Conservation (phyloP, 306 rosid species). For the Vigna trinervia region DNA sequence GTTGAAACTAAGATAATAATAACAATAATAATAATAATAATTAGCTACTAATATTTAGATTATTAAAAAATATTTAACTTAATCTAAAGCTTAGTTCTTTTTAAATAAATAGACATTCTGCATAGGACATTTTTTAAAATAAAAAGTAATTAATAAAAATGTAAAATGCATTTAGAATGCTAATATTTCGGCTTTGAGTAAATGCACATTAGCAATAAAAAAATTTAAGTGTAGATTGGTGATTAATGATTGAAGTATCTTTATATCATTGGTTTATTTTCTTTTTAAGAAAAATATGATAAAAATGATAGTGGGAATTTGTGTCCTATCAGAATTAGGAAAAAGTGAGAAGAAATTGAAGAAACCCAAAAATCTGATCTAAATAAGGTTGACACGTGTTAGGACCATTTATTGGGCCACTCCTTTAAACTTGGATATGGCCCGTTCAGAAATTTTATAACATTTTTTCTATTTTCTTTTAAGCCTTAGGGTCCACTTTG, state of each 20-base stretch:
- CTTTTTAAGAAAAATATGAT: neutral
- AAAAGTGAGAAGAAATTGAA: neutral
- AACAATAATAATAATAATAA: too few relatives aligned
- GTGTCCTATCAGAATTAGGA: slow-evolving; percentile 7
- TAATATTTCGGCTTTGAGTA: neutral
- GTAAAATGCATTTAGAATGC: neutral
- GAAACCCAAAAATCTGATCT: slow-evolving; percentile 1
- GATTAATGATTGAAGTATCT: slow-evolving; percentile 27
- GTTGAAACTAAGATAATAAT: neutral
- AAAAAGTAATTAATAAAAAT: neutral
- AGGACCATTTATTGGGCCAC: neutral
- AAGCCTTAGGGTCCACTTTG: neutral
- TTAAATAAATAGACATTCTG: neutral
- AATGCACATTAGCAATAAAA: neutral
- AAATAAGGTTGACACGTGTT: neutral
- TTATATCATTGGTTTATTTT: neutral
- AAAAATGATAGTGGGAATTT: slow-evolving; percentile 35
- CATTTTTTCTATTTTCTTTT: neutral
- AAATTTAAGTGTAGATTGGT: neutral
- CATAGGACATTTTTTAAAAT: neutral
- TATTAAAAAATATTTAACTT: too few relatives aligned
- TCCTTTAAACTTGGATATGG: neutral
- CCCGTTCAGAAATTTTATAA: neutral
- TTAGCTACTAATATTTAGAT: too few relatives aligned
- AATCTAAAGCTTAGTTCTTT: neutral